Base-by-base conservation (phyloP, 805 yeast species). In the Myxozyma neotropica region DNA sequence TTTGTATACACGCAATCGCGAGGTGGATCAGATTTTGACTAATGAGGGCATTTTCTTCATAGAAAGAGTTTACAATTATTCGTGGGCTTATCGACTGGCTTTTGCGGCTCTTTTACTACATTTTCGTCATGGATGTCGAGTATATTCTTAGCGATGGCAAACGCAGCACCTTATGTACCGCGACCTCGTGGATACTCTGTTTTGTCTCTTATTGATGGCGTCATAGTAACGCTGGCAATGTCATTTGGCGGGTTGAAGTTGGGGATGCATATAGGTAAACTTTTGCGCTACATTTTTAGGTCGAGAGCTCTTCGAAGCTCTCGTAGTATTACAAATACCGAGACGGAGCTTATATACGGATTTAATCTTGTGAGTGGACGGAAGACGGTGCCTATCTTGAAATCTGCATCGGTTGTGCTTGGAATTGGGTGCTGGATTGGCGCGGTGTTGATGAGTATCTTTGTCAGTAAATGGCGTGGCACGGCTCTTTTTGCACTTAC, bases 101-200 rank as follows among this genome's bases (percentile, higher is more conserved):
- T 65, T 40, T 68, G 71, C 56, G 71, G 71, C 17, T 65, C 70
- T 2, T 23, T 67, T 13, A 68, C 71, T 10, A 64, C 70, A 8
- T 68, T 68, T 50, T 68, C 71, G 19, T 53, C 70, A 4, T 68
- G 70, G 69, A 68, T 68, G 69, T 21, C 29, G 17, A 53, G 47
- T 6, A 35, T 46, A 15, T 65, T 68, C 47, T 55, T 58, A n/a
- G 68, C 61, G 7, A 56, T 67, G 58, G 67, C 67, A 21, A 67
- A 67, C 42, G 58, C n/a, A n/a, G n/a, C 13, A 15, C 61, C 65
- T 7, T 26, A 38, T 19, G 17, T 8, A 13, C 15, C 26, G 8
- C 63, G 68, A 8, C 60, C 66, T 5, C 42, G 65, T 10, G 70
- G 70, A 7, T 61, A 68, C 51, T 45, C 59, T 13, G 62, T 68